phyloP scores from a whole-genome alignment of 495 filamentous ascomycete genomes.

The Annulohypoxylon stygium region DNA sequence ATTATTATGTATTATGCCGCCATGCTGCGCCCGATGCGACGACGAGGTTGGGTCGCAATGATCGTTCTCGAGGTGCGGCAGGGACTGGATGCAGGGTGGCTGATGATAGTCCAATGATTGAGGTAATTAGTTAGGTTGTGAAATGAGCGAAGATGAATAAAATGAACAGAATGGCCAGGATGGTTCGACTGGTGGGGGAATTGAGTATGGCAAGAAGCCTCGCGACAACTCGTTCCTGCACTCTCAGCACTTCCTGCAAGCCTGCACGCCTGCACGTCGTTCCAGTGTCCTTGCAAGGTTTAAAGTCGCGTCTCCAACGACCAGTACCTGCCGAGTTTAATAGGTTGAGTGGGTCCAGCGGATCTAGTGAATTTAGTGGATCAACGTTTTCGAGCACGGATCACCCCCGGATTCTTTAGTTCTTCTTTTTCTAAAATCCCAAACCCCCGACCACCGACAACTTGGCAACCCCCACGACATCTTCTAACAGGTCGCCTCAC shows the following conservation, averaged over 20 bases:
- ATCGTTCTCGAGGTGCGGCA: conserved; percentile 16
- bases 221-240: conserved; percentile 5
- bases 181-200: conserved; percentile 35
- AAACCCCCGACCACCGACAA: conserved; percentile 21
- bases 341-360: conserved; percentile 1
- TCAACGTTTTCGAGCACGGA: conserved; percentile 30
- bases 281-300: neutral
- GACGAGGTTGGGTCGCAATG: conserved; percentile 50
- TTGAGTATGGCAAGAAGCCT: conserved; percentile 1
- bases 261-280: conserved; percentile 35
- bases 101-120: conserved; percentile 39
- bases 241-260: neutral
- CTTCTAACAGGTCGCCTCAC: conserved; percentile 47
- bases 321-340: conserved; percentile 21
- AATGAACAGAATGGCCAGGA: neutral
- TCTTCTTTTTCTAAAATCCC: conserved; percentile 7
- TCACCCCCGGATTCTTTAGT: conserved; percentile 45
- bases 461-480: conserved; percentile 8
- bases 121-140: neutral
- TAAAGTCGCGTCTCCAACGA: conserved; percentile 27
- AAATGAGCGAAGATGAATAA: conserved; percentile 18
- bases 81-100: conserved; percentile 33
- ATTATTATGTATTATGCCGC: conserved; percentile 49
- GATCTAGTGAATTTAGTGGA: neutral
- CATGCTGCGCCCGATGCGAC: conserved; percentile 50